Base-by-base conservation (phyloP, 2,329 filamentous ascomycete species). In the Xylaria sp. region DNA sequence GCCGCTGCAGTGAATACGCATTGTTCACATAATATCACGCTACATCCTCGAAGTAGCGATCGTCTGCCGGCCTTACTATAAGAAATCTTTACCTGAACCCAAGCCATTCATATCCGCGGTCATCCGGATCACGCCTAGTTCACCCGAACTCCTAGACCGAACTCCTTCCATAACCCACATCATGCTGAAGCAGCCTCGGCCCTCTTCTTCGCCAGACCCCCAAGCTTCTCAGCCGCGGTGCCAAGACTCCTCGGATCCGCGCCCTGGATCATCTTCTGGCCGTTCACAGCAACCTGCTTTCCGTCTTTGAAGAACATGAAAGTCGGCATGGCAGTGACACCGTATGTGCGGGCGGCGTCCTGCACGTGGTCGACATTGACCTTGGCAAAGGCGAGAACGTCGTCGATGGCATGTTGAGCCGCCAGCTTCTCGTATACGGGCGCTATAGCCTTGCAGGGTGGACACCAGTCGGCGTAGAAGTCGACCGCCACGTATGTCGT, bases 401-500 rank as follows among this genome's bases (percentile, higher is more conserved):
- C 81, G 20, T 82, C 80, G 28, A 80, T 71, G 65, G 77, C 71
- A 75, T 82, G 78, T 49, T 78, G 72, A 57, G 77, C 77, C 55
- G 87, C 84, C 62, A 88, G 82, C 75, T 83, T 80, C 68, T 74
- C 76, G 82, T 85, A 89, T 67, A 86, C 74, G 70, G 88, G 88
- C 25, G 86, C 85, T 75, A 90, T 89, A 73, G 81, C 80, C 79
- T 87, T 88, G 86, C 88, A 90, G 33, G 88, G 88, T 48, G 83
- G 83, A 79, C 88, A 90, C 88, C 88, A 90, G 75, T 84, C 81
- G 67, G 88, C 87, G 79, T 82, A 85, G 80, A 89, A 88, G 77
- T 90, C 86, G 71, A 87, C 79, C 69, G 84, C 82, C 71, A 89
- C 86, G 79, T 84, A 86, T 56, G 82, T 84, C 57, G 81, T 86